A percentile compares a stretch with the other conserved stretches of the same genome.
phyloP scores from a whole-genome alignment of 2,329 filamentous ascomycete species.

The Hypoxylon sp. region DNA sequence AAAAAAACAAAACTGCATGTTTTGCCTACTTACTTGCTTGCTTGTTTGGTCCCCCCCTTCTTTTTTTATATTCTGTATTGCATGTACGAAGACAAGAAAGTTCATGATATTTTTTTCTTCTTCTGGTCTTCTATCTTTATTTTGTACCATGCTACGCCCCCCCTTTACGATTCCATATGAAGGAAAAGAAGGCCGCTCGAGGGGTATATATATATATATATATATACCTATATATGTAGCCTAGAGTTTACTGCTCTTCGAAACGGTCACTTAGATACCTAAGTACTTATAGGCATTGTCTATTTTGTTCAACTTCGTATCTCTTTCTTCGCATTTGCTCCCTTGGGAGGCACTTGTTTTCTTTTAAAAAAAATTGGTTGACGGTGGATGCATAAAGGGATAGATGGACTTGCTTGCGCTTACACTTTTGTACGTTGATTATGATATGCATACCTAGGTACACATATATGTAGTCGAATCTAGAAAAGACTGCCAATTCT shows the following conservation, averaged over 20 bases:
- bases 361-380: neutral
- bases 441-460: neutral
- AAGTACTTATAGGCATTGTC: neutral
- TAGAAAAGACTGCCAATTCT: too few species aligned
- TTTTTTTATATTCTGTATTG: neutral
- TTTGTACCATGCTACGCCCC: too few species aligned
- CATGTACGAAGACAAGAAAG: too few species aligned
- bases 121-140: too few species aligned
- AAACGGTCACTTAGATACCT: neutral
- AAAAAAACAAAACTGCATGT: conserved; percentile 5
- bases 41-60: too few species aligned
- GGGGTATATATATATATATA: too few species aligned
- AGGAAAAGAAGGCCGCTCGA: too few species aligned
- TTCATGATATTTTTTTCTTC: too few species aligned
- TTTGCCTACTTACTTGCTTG: too few species aligned
- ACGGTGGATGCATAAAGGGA: neutral
- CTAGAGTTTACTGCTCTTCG: neutral
- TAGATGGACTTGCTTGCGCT: neutral
- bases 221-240: too few species aligned
- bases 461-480: too few species aligned
- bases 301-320: neutral
- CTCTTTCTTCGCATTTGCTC: neutral
- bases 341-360: neutral
- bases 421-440: conserved; percentile 22
- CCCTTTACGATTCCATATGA: too few species aligned